Conservation (phyloP, 306 rosid species). For the Ceratonia siliqua region DNA sequence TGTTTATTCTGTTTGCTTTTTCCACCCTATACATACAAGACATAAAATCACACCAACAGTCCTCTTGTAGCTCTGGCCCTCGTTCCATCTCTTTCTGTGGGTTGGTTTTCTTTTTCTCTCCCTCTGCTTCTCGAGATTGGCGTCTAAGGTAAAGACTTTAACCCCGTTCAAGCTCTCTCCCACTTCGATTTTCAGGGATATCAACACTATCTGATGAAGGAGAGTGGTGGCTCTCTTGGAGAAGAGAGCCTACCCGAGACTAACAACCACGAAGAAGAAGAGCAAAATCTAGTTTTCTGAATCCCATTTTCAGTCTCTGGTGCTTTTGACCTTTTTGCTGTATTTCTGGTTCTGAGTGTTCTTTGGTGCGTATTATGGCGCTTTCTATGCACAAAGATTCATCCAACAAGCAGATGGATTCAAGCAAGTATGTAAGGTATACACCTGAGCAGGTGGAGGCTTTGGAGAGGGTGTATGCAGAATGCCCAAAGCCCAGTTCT, state of each 20-base stretch:
- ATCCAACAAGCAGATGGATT: slow-evolving; percentile 59
- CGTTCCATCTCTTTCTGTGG: slow-evolving; percentile 44
- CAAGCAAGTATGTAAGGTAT: slow-evolving; percentile 73
- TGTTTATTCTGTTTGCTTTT: slow-evolving; percentile 30
- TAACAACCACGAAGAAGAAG: slow-evolving; percentile 38
- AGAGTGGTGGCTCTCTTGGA: slow-evolving; percentile 94
- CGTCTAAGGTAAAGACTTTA: slow-evolving; percentile 46
- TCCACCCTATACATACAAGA: slow-evolving; percentile 27
- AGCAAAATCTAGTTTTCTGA: slow-evolving; percentile 23
- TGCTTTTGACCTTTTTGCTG: background rate
- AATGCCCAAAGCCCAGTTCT: slow-evolving; percentile 83
- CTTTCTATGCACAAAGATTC: slow-evolving; percentile 59
- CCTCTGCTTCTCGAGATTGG: slow-evolving; percentile 61
- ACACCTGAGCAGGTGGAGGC: slow-evolving; percentile 86
- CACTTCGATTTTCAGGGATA: slow-evolving; percentile 7
- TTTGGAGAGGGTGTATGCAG: slow-evolving; percentile 75
- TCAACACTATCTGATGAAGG: slow-evolving; percentile 64
- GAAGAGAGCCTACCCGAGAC: slow-evolving; percentile 83
- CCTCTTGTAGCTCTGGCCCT: slow-evolving; percentile 9
- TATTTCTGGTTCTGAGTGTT: background rate
- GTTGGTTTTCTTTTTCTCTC: background rate
- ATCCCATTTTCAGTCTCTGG: slow-evolving; percentile 24
- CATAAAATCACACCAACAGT: slow-evolving; percentile 40
- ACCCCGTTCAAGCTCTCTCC: slow-evolving; percentile 9
- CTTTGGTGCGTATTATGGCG: slow-evolving; percentile 58